Conservation (phyloP, 129 eudicot species). For the Flaveria ramosissima region DNA sequence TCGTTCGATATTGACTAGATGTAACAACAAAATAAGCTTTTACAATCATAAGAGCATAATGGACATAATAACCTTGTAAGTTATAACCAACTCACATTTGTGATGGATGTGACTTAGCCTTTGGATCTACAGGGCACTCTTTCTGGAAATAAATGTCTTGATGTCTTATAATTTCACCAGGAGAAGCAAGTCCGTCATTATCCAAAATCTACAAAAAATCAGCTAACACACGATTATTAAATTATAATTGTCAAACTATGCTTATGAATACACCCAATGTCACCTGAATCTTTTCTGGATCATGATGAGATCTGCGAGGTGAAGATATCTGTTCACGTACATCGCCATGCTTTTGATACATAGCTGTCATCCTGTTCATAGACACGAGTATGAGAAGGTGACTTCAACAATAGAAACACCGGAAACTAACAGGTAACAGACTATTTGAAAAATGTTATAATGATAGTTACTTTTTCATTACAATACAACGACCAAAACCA, state of each 20-base stretch:
- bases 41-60: not conserved
- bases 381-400: slow-evolving; percentile 19
- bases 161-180: slow-evolving; percentile 80
- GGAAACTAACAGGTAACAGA: slow-evolving; percentile 4
- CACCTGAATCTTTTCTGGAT: slow-evolving; percentile 70
- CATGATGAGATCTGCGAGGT: slow-evolving; percentile 55
- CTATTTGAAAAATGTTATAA: not conserved
- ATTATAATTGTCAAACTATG: not conserved
- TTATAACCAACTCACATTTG: slow-evolving; percentile 25
- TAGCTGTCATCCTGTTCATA: slow-evolving; percentile 45
- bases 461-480: slow-evolving; percentile 67
- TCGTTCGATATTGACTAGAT: slow-evolving; percentile 56
- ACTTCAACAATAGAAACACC: not conserved
- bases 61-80: not conserved
- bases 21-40: slow-evolving; percentile 25
- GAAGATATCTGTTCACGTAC: slow-evolving; percentile 52
- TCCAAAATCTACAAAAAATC: slow-evolving; percentile 65
- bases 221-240: not conserved
- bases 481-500: slow-evolving; percentile 99
- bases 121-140: slow-evolving; percentile 55
- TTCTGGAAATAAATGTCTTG: slow-evolving; percentile 74
- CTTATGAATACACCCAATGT: not conserved
- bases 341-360: slow-evolving; percentile 45
- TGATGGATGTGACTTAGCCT: slow-evolving; percentile 24
- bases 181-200: slow-evolving; percentile 92